Evolutionary conservation across 2,329 filamentous ascomycete genomes (phyloP).

Genomic region (Calonectria ilicicola): DNA sequence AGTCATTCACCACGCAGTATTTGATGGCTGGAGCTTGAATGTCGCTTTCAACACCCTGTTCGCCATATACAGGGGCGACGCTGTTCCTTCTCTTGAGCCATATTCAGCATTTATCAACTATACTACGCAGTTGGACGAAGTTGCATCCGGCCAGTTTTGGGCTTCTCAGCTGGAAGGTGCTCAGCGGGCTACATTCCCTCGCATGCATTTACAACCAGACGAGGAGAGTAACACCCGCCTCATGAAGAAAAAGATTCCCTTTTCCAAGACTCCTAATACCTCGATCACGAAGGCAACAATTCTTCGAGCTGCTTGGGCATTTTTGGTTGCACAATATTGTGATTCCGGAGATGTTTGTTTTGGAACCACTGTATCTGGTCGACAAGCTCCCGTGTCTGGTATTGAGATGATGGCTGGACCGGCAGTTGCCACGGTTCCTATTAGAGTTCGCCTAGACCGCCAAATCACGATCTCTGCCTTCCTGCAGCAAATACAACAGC

Average conservation of each 20-base stretch:
- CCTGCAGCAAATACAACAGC: constrained; percentile 47
- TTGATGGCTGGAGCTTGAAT: constrained; percentile 39
- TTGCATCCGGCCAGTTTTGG: not conserved
- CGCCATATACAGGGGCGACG: not conserved
- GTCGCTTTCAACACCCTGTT: not conserved
- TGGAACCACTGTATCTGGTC: not conserved
- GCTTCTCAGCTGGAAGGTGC: not conserved
- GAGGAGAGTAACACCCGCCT: not conserved
- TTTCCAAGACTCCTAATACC: not conserved
- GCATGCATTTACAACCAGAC: not conserved
- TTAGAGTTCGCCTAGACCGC: constrained; percentile 42
- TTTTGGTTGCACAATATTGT: not conserved
- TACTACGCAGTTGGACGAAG: not conserved
- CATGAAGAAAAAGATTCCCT: not conserved
- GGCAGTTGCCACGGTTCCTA: constrained; percentile 48
- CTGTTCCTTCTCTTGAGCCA: not conserved
- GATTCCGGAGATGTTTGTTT: constrained; percentile 1
- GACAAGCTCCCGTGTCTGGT: constrained; percentile 28
- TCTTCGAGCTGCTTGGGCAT: not conserved
- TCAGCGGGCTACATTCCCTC: not conserved
- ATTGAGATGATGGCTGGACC: constrained; percentile 37
- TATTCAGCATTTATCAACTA: constrained; percentile 8
- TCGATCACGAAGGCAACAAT: not conserved
- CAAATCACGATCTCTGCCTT: constrained; percentile 32
- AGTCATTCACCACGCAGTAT: constrained; percentile 38